Base-by-base conservation (phyloP, 2,329 filamentous ascomycete species). In the Colletotrichum tropicale region DNA sequence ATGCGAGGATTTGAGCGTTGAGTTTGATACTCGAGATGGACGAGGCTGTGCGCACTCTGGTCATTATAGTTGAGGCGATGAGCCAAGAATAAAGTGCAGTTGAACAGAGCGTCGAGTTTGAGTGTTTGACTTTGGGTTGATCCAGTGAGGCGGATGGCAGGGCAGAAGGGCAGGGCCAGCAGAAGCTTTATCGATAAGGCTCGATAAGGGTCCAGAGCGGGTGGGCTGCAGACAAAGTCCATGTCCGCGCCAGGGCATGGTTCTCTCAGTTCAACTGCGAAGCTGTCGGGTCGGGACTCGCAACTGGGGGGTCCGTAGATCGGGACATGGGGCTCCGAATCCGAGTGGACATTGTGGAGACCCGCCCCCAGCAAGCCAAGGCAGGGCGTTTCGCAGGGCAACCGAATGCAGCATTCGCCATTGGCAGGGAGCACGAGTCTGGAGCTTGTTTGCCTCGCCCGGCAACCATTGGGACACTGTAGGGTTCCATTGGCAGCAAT, bases 301-400 rank as follows among this genome's bases (percentile, higher is more conserved):
- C 34, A 65, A 36, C 48, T 68, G 30, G 64, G 74, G 71, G 74
- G 70, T 32, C 74, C 70, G 70, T 30, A 74, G 74, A 76, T 76
- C 74, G 58, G 65, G 73, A 36, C 74, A 74, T 61, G 70, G 74
- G 66, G 34, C 48, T 58, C n/a, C 43, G 34, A 36, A 73, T 28
- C 56, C 74, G 70, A 65, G 64, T 69, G 73, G 70, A 65, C 56
- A 65, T n/a, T 43, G 64, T 36, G 70, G 70, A 28, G n/a, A 62
- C 70, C 43, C 24, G 43, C 56, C 48, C 34, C 58, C 65, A 48
- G 62, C 70, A 68, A 61, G 70, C 70, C 73, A 76, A 75, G 74
- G 69, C 56, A 75, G 32, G 74, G 65, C 58, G 70, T 76, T 76
- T 74, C 64, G 65, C 70, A 69, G 56, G 70, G 70, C 70, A 75